Conservation (phyloP, 2,329 filamentous ascomycete genomes). For the Aaosphaeria pasadenensis region DNA sequence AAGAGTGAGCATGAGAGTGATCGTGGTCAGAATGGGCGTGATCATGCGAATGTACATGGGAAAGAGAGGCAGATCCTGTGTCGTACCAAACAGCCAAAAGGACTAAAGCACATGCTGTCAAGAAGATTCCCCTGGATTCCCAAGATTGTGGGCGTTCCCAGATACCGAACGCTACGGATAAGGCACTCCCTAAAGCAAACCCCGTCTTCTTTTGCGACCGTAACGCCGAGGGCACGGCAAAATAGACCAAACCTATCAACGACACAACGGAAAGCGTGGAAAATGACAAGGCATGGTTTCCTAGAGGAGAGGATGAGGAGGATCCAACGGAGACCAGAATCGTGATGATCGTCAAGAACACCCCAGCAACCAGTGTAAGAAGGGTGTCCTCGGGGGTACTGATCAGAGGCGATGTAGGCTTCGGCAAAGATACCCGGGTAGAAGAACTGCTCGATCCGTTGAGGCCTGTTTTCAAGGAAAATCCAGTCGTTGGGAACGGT, state of each 20-base stretch:
- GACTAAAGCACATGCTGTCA: constrained; percentile 13
- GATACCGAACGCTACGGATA: constrained; percentile 16
- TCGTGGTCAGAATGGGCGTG: constrained; percentile 28
- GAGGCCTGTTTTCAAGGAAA: constrained; percentile 24
- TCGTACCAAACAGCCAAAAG: constrained; percentile 42
- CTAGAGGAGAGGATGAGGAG: constrained; percentile 29
- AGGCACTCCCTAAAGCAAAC: constrained; percentile 25
- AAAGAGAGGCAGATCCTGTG: constrained; percentile 22
- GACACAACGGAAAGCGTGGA: constrained; percentile 41
- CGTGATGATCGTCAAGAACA: constrained; percentile 35
- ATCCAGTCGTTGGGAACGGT: constrained; percentile 41
- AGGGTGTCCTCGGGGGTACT: constrained; percentile 39
- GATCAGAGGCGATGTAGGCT: constrained; percentile 34
- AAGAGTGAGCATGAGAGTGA: constrained; percentile 25
- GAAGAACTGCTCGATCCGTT: constrained; percentile 15
- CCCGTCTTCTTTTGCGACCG: constrained; percentile 36
- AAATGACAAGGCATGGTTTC: constrained; percentile 33
- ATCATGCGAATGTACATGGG: constrained; percentile 29
- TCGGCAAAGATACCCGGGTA: constrained; percentile 26
- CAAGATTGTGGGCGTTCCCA: constrained; percentile 10
- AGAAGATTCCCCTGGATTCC: constrained; percentile 21
- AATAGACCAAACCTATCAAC: constrained; percentile 42
- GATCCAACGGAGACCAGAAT: constrained; percentile 33
- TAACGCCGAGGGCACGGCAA: constrained; percentile 41
- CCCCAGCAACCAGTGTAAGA: constrained; percentile 42